Conservation (phyloP, 495 filamentous ascomycete genomes). For the Penicillium daleae region DNA sequence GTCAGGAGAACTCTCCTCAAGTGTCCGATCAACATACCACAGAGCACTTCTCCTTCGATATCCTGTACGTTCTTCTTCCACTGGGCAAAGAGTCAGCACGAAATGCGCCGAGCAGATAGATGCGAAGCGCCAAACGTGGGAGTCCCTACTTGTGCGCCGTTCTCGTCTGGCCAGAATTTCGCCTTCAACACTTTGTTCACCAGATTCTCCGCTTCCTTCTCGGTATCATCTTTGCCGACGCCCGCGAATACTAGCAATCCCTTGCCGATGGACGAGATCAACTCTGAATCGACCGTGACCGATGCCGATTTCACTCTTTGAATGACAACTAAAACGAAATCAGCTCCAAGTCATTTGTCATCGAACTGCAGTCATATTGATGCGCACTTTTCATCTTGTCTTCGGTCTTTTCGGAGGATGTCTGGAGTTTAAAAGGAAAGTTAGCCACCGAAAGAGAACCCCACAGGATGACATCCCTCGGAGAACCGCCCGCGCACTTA, state of each 20-base stretch:
- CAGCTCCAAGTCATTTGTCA: constrained; percentile 2
- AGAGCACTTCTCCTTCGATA: constrained; percentile 86
- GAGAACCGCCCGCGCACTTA: constrained; percentile 1
- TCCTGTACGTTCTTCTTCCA: constrained; percentile 90
- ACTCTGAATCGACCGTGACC: constrained; percentile 91
- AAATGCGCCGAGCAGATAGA: not conserved
- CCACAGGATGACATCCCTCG: constrained; percentile 5
- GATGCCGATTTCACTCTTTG: constrained; percentile 96
- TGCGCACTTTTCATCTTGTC: constrained; percentile 54
- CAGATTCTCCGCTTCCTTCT: constrained; percentile 82
- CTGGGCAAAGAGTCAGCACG: constrained; percentile 45
- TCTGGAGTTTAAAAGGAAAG: constrained; percentile 1
- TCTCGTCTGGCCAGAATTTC: constrained; percentile 81
- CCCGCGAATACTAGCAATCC: constrained; percentile 92
- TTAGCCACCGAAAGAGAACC: constrained; percentile 9
- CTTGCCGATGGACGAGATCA: constrained; percentile 87
- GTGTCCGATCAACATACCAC: constrained; percentile 62
- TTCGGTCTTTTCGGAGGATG: not conserved
- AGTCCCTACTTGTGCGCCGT: constrained; percentile 33
- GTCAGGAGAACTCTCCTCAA: too few species aligned
- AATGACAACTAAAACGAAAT: constrained; percentile 69
- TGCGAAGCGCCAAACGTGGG: not conserved
- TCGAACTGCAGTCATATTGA: not conserved
- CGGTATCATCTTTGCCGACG: constrained; percentile 85
- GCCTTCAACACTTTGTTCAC: constrained; percentile 86